These are phyloP conservation scores for Calycina herbarum DNA, from an alignment of 2,329 filamentous ascomycete species.

Conservation along the genomic window DNA sequence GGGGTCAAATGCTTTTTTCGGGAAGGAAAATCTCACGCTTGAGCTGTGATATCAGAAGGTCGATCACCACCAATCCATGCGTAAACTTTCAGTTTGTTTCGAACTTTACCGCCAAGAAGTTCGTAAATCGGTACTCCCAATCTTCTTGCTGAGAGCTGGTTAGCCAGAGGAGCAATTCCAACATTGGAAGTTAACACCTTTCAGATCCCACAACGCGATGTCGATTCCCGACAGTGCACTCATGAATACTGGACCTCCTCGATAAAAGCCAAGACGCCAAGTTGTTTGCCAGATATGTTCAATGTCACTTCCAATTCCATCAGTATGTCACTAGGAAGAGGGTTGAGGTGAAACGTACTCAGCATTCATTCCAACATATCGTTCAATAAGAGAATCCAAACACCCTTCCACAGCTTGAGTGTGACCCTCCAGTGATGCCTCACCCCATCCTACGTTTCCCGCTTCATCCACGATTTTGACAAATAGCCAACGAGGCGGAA, in stretches of 20 bases:
- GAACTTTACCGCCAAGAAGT: slow-evolving; percentile 72
- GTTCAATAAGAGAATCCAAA: slow-evolving; percentile 63
- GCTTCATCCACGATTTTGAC: slow-evolving; percentile 72
- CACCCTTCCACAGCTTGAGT: slow-evolving; percentile 73
- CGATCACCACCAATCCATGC: slow-evolving; percentile 78
- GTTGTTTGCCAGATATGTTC: slow-evolving; percentile 78
- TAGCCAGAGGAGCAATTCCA: not conserved
- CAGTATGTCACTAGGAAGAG: not conserved
- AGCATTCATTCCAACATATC: slow-evolving; percentile 67
- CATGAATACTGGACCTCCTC: slow-evolving; percentile 79
- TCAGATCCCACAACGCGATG: slow-evolving; percentile 59
- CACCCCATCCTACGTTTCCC: slow-evolving; percentile 69
- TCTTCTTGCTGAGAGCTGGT: slow-evolving; percentile 46
- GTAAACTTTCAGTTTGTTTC: slow-evolving; percentile 70
- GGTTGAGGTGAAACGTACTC: slow-evolving; percentile 50
- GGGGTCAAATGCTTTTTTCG: not conserved
- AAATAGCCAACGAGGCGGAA: slow-evolving; percentile 75
- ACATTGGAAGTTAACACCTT: slow-evolving; percentile 11
- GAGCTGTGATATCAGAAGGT: slow-evolving; percentile 62
- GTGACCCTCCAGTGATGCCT: slow-evolving; percentile 73
- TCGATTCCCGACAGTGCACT: slow-evolving; percentile 75
- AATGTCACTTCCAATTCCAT: slow-evolving; percentile 57
- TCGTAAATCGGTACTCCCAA: slow-evolving; percentile 70
- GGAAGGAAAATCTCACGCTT: slow-evolving; percentile 51
- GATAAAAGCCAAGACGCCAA: slow-evolving; percentile 72